Percentiles rank a stretch among this genome's conserved stretches.
Evolutionary conservation across 2,329 filamentous ascomycete genomes (phyloP).

Genomic region (Colletotrichum sansevieriae): DNA sequence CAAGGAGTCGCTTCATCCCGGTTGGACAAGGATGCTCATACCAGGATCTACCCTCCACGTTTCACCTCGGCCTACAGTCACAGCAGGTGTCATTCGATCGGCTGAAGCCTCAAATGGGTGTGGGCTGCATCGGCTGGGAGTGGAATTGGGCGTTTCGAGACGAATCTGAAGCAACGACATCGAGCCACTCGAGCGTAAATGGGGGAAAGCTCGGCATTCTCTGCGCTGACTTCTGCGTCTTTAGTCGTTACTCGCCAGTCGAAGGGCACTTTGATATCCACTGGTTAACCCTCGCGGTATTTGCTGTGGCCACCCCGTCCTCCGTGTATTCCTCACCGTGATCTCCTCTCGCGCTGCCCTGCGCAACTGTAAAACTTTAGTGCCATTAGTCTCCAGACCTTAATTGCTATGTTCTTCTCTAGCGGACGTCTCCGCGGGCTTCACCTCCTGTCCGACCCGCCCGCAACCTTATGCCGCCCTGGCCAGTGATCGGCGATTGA

Average conservation of each 20-base stretch:
- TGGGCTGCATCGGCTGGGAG: conserved; percentile 21
- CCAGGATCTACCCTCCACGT: conserved; percentile 31
- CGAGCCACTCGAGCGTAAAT: conserved; percentile 21
- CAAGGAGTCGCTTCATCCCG: conserved; percentile 33
- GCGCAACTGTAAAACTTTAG: conserved; percentile 16
- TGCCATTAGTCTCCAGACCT: not conserved
- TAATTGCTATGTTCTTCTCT: not conserved
- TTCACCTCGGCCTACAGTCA: conserved; percentile 34
- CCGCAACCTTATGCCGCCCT: conserved; percentile 24
- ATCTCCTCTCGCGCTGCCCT: conserved; percentile 32
- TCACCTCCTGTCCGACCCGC: conserved; percentile 38
- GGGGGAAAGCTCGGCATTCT: conserved; percentile 28
- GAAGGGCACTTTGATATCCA: conserved; percentile 5
- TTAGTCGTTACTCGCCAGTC: conserved; percentile 24
- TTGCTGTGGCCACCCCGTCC: conserved; percentile 12
- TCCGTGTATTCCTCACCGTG: conserved; percentile 4
- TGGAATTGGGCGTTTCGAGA: conserved; percentile 31
- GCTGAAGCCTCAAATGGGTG: conserved; percentile 30
- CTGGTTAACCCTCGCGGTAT: conserved; percentile 29
- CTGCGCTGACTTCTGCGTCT: conserved; percentile 9
- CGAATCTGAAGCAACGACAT: conserved; percentile 41
- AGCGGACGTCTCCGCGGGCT: not conserved
- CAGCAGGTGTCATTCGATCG: conserved; percentile 37
- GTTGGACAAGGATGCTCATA: not conserved
- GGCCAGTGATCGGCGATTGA: conserved; percentile 2